Conservation (phyloP, 2,329 filamentous ascomycete species). For the Pseudofabraea citricarpa region DNA sequence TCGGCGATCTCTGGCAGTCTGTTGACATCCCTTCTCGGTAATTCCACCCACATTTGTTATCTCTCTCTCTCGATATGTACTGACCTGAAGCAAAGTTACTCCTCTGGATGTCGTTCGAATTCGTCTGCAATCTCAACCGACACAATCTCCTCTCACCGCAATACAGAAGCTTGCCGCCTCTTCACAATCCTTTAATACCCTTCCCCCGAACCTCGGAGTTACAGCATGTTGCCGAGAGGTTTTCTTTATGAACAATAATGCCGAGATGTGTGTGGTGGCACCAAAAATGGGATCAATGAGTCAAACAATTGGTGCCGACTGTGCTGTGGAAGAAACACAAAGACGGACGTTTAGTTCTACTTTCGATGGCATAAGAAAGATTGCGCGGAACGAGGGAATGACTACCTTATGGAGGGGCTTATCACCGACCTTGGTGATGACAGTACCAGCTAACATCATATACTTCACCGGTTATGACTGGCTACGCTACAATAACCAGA, state of each 20-base stretch:
- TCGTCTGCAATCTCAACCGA: conserved; percentile 80
- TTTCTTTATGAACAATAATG: conserved; percentile 88
- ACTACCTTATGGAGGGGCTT: conserved; percentile 87
- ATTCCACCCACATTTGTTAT: no score
- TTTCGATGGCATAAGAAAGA: conserved; percentile 87
- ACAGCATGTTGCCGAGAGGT: conserved; percentile 95
- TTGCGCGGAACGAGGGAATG: conserved; percentile 86
- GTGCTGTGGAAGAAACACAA: conserved; percentile 83
- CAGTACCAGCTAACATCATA: conserved; percentile 91
- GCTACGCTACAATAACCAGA: conserved; percentile 69
- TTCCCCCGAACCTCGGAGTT: conserved; percentile 81
- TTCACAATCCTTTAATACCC: conserved; percentile 54
- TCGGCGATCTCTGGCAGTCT: conserved; percentile 89
- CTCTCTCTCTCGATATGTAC: no score
- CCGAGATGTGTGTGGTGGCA: conserved; percentile 47
- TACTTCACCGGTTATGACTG: conserved; percentile 99
- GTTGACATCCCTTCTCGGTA: conserved; percentile 83
- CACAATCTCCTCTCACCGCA: conserved; percentile 44
- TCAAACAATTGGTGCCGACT: conserved; percentile 50
- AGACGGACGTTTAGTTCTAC: conserved; percentile 84
- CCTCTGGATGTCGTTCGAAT: conserved; percentile 96
- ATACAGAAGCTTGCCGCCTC: conserved; percentile 50
- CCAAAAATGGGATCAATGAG: conserved; percentile 20
- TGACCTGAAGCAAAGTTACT: conserved; percentile 72
- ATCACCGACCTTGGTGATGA: conserved; percentile 92